phyloP scores from a whole-genome alignment of 805 yeast genomes.

The Isabelozyma gotoi region DNA sequence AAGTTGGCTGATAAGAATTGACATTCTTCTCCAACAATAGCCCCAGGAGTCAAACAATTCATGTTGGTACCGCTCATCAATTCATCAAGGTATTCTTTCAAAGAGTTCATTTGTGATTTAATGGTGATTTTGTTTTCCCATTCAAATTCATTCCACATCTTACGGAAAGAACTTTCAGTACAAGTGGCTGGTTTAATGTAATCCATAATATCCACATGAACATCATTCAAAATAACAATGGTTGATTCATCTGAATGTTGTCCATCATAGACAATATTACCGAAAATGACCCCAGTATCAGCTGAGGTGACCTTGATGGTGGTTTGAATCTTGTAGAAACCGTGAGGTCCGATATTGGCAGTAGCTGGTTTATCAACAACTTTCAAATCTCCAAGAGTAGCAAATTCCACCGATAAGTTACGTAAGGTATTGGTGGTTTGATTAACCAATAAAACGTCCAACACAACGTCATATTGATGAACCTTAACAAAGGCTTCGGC shows the following conservation, averaged over 20 bases:
- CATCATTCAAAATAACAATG: conserved; percentile 89
- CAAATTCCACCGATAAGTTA: conserved; percentile 90
- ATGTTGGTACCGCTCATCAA: conserved; percentile 84
- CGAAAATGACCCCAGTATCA: conserved; percentile 97
- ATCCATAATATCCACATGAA: conserved; percentile 95
- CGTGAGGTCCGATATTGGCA: conserved; percentile 94
- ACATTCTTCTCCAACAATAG: conserved; percentile 85
- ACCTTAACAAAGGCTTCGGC: conserved; percentile 96
- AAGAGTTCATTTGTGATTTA: conserved; percentile 61
- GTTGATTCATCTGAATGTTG: conserved; percentile 87
- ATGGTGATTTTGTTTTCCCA: conserved; percentile 98
- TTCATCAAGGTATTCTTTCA: conserved; percentile 76
- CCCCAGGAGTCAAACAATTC: conserved; percentile 91
- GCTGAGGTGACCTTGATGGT: conserved; percentile 95
- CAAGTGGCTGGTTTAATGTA: conserved; percentile 94
- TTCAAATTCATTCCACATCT: conserved; percentile 99
- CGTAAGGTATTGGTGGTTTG: conserved; percentile 91
- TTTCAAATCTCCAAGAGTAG: conserved; percentile 93
- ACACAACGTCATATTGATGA: conserved; percentile 94
- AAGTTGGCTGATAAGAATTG: conserved; percentile 91
- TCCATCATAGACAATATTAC: conserved; percentile 95
- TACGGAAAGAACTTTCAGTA: conserved; percentile 85
- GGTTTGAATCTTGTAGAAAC: conserved; percentile 85
- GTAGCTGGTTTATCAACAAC: conserved; percentile 89
- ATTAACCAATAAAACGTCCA: conserved; percentile 90